Percentiles rank a stretch among this genome's conserved stretches.
Conservation (phyloP, 768 basidiomycete species). For the Termitomyces sp. region DNA sequence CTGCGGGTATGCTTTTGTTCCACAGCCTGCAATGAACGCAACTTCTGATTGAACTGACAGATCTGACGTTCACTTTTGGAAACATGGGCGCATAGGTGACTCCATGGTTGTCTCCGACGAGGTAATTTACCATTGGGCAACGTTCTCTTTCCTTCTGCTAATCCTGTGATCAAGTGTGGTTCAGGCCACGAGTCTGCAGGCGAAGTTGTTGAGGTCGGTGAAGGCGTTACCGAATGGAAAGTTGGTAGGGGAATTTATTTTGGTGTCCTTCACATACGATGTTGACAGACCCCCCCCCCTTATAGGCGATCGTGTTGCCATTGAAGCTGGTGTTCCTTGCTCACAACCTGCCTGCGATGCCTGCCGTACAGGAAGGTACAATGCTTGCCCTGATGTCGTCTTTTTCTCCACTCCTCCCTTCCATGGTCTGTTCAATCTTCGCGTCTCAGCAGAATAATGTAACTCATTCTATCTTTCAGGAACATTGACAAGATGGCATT, state of each 20-base stretch:
- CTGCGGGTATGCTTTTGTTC: conserved; percentile 46
- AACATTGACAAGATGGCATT: conserved; percentile 59
- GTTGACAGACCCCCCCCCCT: neutral
- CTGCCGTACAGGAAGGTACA: conserved; percentile 61
- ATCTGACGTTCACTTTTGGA: conserved; percentile 73
- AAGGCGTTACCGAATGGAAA: conserved; percentile 66
- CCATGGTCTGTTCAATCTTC: conserved; percentile 38
- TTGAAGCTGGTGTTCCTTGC: conserved; percentile 67
- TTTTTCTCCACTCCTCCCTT: conserved; percentile 71
- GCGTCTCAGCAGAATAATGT: neutral
- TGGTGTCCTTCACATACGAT: neutral
- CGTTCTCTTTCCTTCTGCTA: neutral
- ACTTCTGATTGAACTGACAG: conserved; percentile 22
- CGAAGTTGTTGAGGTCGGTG: conserved; percentile 58
- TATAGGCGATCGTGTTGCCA: conserved; percentile 60
- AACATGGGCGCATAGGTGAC: conserved; percentile 63
- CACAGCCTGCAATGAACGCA: neutral
- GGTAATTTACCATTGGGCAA: conserved; percentile 22
- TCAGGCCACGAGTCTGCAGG: conserved; percentile 71
- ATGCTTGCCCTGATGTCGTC: conserved; percentile 54
- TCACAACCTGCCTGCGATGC: conserved; percentile 56
- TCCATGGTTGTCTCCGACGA: conserved; percentile 70
- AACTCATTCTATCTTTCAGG: conserved; percentile 26
- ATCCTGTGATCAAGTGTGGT: conserved; percentile 40
- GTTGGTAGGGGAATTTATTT: conserved; percentile 29